Conservation (phyloP, 2,329 filamentous ascomycete genomes). For the Trichoderma polysporum region DNA sequence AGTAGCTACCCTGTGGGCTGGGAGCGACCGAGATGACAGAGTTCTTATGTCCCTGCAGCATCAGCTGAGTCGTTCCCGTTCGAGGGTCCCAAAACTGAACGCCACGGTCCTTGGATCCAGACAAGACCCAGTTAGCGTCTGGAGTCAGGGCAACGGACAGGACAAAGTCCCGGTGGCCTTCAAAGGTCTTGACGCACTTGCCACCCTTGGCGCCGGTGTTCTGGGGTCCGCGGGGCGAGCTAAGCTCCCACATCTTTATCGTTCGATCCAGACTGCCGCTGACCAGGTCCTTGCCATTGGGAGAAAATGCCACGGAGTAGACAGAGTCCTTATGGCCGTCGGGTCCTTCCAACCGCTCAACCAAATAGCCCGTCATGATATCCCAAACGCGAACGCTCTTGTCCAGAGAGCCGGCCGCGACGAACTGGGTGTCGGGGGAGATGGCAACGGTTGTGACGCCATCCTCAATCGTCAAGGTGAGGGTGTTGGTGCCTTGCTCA, state of each 20-base stretch:
- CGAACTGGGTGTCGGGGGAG: slow-evolving; percentile 89
- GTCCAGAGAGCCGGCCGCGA: slow-evolving; percentile 91
- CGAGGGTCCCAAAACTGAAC: slow-evolving; percentile 98
- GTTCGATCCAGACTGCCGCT: slow-evolving; percentile 96
- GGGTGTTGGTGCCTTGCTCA: slow-evolving; percentile 74
- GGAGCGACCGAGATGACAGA: slow-evolving; percentile 97
- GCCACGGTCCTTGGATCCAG: slow-evolving; percentile 92
- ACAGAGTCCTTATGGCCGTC: slow-evolving; percentile 97
- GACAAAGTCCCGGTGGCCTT: slow-evolving; percentile 97
- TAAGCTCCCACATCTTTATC: slow-evolving; percentile 99
- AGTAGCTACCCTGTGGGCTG: slow-evolving; percentile 81
- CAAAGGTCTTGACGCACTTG: slow-evolving; percentile 94
- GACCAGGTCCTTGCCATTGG: slow-evolving; percentile 88
- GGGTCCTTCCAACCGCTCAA: slow-evolving; percentile 88
- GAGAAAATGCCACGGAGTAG: slow-evolving; percentile 94
- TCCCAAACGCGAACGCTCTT: slow-evolving; percentile 99
- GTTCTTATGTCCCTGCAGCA: slow-evolving; percentile 99
- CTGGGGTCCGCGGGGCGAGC: slow-evolving; percentile 65
- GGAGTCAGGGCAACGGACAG: slow-evolving; percentile 93
- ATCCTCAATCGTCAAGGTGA: slow-evolving; percentile 90
- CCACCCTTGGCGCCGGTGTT: slow-evolving; percentile 74
- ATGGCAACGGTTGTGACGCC: slow-evolving; percentile 97
- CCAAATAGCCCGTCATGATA: slow-evolving; percentile 77
- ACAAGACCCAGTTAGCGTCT: slow-evolving; percentile 93
- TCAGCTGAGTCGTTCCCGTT: slow-evolving; percentile 91